Evolutionary conservation across 2,329 filamentous ascomycete species (phyloP), one percentile per base, ranked within the genome.

Genomic region (Alternaria ventricosa): DNA sequence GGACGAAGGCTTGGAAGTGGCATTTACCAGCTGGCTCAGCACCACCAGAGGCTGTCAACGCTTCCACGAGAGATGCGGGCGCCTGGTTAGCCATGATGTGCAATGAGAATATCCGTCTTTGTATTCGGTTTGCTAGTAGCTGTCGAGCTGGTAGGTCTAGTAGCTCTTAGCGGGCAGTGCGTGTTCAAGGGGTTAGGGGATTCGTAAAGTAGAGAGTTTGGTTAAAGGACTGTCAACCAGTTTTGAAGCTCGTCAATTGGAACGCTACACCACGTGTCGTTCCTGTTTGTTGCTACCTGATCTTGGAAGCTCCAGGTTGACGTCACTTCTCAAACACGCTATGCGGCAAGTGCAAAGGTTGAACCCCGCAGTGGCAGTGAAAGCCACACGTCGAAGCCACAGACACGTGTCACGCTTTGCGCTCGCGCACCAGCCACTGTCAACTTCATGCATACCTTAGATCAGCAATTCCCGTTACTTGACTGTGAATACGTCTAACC

Each of bases 1-100:
- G 15, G 36, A 41, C 36, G 36, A 41, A 41, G 36, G 36, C 36
- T 41, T 5, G 36, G 36, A 15, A 22, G 30, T 13, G 50, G 61
- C 18, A 20, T 70, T 65, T 60, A 80, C 79, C 75, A 62, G 79
- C 80, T 27, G 79, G 78, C 65, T 84, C 82, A 25, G 77, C 66
- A n/a, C 78, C 80, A 18, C 80, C 80, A 53, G 81, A 81, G 15
- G 80, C 79, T 6, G 80, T 82, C 58, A 84, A 62, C 33, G 71
- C 79, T 11, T 83, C 76, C 15, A 81, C 68, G 22, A 84, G 76
- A 23, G 60, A 63, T 12, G 55, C 55, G 28, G 57, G 56, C 25
- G 57, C 51, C 45, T 61, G 59, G 43, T 59, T 60, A 20, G 61
- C 57, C 61, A 64, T 64, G 41, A 43, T 56, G 57, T 47, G n/a